These are phyloP conservation scores for Hansfordia pulvinata DNA, from an alignment of 2,329 filamentous ascomycete genomes.

Conservation along the genomic window DNA sequence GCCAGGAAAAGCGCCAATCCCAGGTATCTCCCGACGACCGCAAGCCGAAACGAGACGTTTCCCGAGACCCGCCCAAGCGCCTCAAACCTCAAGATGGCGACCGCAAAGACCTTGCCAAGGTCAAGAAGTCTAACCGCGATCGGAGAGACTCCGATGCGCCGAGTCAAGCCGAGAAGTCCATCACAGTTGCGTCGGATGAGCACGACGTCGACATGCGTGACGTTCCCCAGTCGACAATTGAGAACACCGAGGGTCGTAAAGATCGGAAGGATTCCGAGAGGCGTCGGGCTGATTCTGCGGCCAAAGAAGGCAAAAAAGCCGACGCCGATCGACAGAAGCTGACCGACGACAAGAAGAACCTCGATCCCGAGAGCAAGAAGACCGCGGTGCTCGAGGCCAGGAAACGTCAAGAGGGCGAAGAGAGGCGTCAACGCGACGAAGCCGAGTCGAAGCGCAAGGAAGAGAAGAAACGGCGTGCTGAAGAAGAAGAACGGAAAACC, in stretches of 20 bases:
- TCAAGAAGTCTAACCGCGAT: slow-evolving; percentile 23
- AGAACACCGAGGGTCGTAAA: slow-evolving; percentile 13
- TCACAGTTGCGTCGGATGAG: slow-evolving; percentile 45
- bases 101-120: slow-evolving; percentile 20
- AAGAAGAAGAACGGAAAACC: slow-evolving; percentile 21
- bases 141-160: slow-evolving; percentile 27
- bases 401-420: slow-evolving; percentile 18
- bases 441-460: slow-evolving; percentile 11
- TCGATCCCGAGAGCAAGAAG: too few species aligned
- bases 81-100: slow-evolving; percentile 20
- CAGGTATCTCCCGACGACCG: slow-evolving; percentile 31
- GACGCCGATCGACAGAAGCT: slow-evolving; percentile 17
- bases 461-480: slow-evolving; percentile 12
- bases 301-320: slow-evolving; percentile 14
- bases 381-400: too few species aligned
- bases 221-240: slow-evolving; percentile 17
- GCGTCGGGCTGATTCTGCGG: slow-evolving; percentile 17
- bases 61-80: slow-evolving; percentile 25
- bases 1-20: slow-evolving; percentile 31
- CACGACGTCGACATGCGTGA: slow-evolving; percentile 42
- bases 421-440: slow-evolving; percentile 12
- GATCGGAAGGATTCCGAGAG: slow-evolving; percentile 21
- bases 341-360: slow-evolving; percentile 15
- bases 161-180: slow-evolving; percentile 29
- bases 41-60: slow-evolving; percentile 24